phyloP scores from a whole-genome alignment of 2,329 filamentous ascomycete species.

The Penicillium sp. region DNA sequence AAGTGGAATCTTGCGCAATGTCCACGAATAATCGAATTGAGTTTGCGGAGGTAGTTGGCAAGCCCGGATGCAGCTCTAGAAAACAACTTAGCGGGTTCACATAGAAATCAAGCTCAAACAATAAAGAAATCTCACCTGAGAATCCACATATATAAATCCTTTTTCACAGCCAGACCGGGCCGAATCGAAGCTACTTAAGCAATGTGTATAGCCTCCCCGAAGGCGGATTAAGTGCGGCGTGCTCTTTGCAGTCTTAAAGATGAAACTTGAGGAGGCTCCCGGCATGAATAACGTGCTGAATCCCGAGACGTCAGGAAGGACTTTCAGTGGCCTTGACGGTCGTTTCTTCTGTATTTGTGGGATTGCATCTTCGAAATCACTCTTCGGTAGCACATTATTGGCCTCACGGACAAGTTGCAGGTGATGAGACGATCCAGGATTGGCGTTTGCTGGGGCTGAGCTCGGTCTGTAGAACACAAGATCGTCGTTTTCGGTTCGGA shows the following conservation, averaged over 20 bases:
- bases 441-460: constrained; percentile 37
- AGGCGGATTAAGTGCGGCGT: constrained; percentile 71
- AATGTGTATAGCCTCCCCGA: constrained; percentile 63
- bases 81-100: constrained; percentile 12
- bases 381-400: constrained; percentile 64
- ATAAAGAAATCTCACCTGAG: constrained; percentile 39
- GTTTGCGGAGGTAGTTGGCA: constrained; percentile 65
- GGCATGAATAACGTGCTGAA: constrained; percentile 80
- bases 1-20: constrained; percentile 67
- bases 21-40: constrained; percentile 72
- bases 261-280: constrained; percentile 72
- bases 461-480: constrained; percentile 84
- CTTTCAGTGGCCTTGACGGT: constrained; percentile 45
- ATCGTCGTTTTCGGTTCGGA: constrained; percentile 76
- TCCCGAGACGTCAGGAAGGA: constrained; percentile 57
- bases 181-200: constrained; percentile 71
- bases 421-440: constrained; percentile 22
- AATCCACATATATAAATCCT: constrained; percentile 80
- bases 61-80: constrained; percentile 65
- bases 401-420: constrained; percentile 73
- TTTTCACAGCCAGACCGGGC: constrained; percentile 63
- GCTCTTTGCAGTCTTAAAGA: constrained; percentile 77
- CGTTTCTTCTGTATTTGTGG: constrained; percentile 26
- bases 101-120: background rate
- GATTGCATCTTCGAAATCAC: constrained; percentile 51